Percentiles rank a stretch among this genome's conserved stretches.
These are phyloP conservation scores for Neurospora sp. DNA, from an alignment of 495 filamentous ascomycete genomes.

Conservation along the genomic window DNA sequence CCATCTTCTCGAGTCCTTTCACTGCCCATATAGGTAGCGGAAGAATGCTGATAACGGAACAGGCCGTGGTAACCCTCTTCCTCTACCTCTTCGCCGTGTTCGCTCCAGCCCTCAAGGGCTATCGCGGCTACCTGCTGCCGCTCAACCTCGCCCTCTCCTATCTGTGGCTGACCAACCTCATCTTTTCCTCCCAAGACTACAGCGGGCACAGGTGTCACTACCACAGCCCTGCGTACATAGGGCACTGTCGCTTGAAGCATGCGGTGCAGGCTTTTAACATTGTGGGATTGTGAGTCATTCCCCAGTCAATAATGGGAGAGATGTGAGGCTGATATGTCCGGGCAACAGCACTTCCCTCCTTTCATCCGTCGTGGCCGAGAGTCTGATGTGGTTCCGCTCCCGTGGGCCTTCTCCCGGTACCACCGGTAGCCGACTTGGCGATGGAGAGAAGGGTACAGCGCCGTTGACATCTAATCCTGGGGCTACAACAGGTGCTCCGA, in stretches of 20 bases:
- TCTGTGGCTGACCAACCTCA: slow-evolving; percentile 21
- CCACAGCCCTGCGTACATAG: not conserved
- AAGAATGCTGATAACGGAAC: not conserved
- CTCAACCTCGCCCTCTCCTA: slow-evolving; percentile 23
- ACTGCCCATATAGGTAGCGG: not conserved
- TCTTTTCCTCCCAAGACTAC: slow-evolving; percentile 19
- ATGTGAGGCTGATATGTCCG: not conserved
- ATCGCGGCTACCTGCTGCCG: slow-evolving; percentile 21
- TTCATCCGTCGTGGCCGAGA: slow-evolving; percentile 14
- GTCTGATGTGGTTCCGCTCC: slow-evolving; percentile 13
- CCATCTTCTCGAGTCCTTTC: not conserved
- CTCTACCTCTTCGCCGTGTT: slow-evolving; percentile 14
- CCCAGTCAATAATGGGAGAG: not conserved
- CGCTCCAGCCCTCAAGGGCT: slow-evolving; percentile 15
- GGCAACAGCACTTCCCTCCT: slow-evolving; percentile 9
- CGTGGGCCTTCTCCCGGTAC: not conserved
- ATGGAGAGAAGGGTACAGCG: not conserved
- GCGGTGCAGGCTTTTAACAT: slow-evolving; percentile 17
- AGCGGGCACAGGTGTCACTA: slow-evolving; percentile 11
- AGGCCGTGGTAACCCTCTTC: slow-evolving; percentile 17
- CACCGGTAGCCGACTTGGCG: not conserved
- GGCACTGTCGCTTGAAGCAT: slow-evolving; percentile 17
- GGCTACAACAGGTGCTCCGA: not conserved
- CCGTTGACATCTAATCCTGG: not conserved
- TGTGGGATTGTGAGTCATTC: slow-evolving; percentile 17